Conservation (phyloP, 2,329 filamentous ascomycete genomes). For the Magnaporthiopsis incrustans region DNA sequence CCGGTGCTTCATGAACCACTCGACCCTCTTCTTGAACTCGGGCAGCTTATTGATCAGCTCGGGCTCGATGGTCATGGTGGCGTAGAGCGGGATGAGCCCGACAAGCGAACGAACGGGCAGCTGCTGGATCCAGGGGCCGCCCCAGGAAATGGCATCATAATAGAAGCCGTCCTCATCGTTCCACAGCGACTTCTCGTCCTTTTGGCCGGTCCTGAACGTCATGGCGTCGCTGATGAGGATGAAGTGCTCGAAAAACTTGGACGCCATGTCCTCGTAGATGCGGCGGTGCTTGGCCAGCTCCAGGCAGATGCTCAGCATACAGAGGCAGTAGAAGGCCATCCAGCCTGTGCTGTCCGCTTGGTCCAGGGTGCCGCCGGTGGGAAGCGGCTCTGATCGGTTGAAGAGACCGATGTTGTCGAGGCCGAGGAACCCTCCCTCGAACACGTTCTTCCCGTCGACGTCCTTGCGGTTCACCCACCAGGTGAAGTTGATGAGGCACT, state of each 20-base stretch:
- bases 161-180: slow-evolving; percentile 97
- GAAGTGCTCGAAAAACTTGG: slow-evolving; percentile 98
- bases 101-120: slow-evolving; percentile 87
- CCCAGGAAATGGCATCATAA: slow-evolving; percentile 96
- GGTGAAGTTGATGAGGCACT: slow-evolving; percentile 90
- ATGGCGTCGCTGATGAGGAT: slow-evolving; percentile 97
- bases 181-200: slow-evolving; percentile 78
- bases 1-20: slow-evolving; percentile 90
- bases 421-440: slow-evolving; percentile 91
- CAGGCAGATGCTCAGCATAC: slow-evolving; percentile 93
- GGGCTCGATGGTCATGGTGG: slow-evolving; percentile 84
- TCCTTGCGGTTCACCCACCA: slow-evolving; percentile 99
- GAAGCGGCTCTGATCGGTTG: slow-evolving; percentile 90
- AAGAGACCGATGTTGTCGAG: slow-evolving; percentile 96
- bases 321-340: slow-evolving; percentile 97
- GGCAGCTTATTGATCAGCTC: slow-evolving; percentile 89
- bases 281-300: slow-evolving; percentile 92
- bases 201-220: slow-evolving; percentile 67
- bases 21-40: slow-evolving; percentile 82
- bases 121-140: slow-evolving; percentile 87
- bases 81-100: slow-evolving; percentile 87
- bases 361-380: slow-evolving; percentile 86
- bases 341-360: slow-evolving; percentile 97
- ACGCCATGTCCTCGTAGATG: slow-evolving; percentile 93
- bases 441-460: slow-evolving; percentile 88